Evolutionary conservation across 2,329 filamentous ascomycete species (phyloP).

Genomic region (Herpotrichia juniperi): DNA sequence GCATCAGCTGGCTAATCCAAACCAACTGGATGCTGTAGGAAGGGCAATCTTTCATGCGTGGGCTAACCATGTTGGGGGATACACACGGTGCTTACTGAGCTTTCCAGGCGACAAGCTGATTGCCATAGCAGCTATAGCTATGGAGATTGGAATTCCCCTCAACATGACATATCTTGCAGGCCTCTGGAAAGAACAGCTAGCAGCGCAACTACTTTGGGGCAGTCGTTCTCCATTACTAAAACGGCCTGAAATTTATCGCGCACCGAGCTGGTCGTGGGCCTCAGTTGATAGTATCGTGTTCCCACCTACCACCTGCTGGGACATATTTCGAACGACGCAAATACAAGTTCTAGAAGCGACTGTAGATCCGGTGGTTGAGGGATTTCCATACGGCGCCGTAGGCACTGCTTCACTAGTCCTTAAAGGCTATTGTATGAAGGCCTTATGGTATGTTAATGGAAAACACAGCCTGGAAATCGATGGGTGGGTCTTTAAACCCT

Average conservation of each 20-base stretch:
- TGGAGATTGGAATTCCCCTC: slow-evolving; percentile 8
- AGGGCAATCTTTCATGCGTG: neutral
- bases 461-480: no score
- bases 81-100: slow-evolving; percentile 18
- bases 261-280: slow-evolving; percentile 2
- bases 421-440: no score
- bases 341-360: no score
- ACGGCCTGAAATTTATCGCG: slow-evolving; percentile 15
- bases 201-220: slow-evolving; percentile 20
- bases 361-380: no score
- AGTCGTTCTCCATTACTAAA: slow-evolving; percentile 15
- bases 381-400: no score
- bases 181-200: slow-evolving; percentile 12
- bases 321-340: no score
- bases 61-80: neutral
- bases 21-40: no score
- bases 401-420: no score
- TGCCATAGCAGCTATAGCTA: neutral
- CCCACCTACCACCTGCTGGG: no score
- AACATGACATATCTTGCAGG: slow-evolving; percentile 17
- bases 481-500: no score
- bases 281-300: no score
- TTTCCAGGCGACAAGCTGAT: slow-evolving; percentile 15
- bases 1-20: neutral
- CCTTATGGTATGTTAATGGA: no score